Evolutionary conservation across 148 eudicot genomes (phyloP).

Genomic region (Amaranthus palmeri): DNA sequence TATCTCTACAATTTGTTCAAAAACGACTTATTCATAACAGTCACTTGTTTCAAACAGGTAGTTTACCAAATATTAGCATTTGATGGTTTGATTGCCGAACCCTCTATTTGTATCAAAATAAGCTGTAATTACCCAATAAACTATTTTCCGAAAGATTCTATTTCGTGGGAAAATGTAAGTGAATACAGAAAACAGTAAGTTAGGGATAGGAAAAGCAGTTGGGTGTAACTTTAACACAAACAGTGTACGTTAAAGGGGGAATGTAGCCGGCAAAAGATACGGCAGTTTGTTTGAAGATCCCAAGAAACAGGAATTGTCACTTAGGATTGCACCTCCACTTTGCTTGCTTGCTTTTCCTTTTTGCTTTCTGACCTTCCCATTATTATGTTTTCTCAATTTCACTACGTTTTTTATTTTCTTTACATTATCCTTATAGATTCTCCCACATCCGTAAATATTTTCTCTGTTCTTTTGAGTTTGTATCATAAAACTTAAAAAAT

Average conservation of each 20-base stretch:
- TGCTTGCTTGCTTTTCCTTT: neutral
- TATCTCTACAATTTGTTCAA: too few relatives aligned
- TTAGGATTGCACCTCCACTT: too few relatives aligned
- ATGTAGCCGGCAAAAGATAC: neutral
- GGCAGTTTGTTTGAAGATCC: slow-evolving; percentile 23
- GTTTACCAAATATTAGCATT: too few relatives aligned
- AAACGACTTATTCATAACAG: too few relatives aligned
- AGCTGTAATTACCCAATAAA: too few relatives aligned
- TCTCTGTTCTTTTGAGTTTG: too few relatives aligned
- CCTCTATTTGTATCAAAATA: too few relatives aligned
- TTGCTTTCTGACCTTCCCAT: slow-evolving; percentile 15
- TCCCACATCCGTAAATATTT: too few relatives aligned
- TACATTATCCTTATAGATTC: neutral
- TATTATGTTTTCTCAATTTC: slow-evolving; percentile 11
- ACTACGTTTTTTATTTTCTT: neutral
- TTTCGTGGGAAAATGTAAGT: neutral
- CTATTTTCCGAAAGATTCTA: too few relatives aligned
- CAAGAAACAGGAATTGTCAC: slow-evolving; percentile 13
- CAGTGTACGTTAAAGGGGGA: neutral
- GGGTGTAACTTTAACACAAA: neutral
- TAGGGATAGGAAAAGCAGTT: neutral
- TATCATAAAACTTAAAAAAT: too few relatives aligned
- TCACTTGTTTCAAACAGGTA: too few relatives aligned
- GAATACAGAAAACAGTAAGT: neutral
- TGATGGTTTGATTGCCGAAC: too few relatives aligned